Base-by-base conservation (phyloP, 345 rosid genomes). In the Boechera divaricarpa region DNA sequence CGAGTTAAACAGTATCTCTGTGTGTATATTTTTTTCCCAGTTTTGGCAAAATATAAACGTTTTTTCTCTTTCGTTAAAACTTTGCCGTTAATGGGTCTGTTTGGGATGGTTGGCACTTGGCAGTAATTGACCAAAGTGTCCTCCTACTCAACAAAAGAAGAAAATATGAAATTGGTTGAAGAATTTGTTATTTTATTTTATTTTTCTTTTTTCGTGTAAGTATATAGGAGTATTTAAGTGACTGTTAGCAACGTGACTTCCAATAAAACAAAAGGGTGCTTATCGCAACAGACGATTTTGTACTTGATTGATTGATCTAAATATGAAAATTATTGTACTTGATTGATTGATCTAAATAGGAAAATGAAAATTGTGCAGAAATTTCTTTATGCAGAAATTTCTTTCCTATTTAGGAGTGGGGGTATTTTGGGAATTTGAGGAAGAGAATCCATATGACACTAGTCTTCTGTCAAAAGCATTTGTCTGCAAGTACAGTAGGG, bases 401-500 rank as follows among this genome's bases (percentile, higher is more conserved):
- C 24, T 21, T 21, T 21, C 24, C 24, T 21, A 21, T 21, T 55
- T 70, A 41, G 74, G 18, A 35, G 63, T 62, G n/a, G 42, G 75
- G 80, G 35, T 44, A 54, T 44, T 42, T 44, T 33, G 28, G 66
- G 42, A 53, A 42, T 9, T 24, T 0, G 21, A 1, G n/a, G 63
- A 66, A 41, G 72, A 72, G 65, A 72, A 78, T 78, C 81, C 78
- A 73, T 67, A 61, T 61, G 74, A 59, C 74, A 78, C 69, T 59
- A 67, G 77, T 60, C 78, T 53, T 67, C 74, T 59, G 73, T 71
- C 65, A 41, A 77, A 69, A 13, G 54, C 45, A 44, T 60, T 73
- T 73, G 81, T 78, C 81, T 78, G 70, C 74, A 73, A 78, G 77
- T 73, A 78, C 78, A 60, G 70, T 78, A 64, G 81, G 77, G 0